These are phyloP conservation scores for Spathaspora boniae DNA, from an alignment of 805 yeast genomes.

Conservation along the genomic window DNA sequence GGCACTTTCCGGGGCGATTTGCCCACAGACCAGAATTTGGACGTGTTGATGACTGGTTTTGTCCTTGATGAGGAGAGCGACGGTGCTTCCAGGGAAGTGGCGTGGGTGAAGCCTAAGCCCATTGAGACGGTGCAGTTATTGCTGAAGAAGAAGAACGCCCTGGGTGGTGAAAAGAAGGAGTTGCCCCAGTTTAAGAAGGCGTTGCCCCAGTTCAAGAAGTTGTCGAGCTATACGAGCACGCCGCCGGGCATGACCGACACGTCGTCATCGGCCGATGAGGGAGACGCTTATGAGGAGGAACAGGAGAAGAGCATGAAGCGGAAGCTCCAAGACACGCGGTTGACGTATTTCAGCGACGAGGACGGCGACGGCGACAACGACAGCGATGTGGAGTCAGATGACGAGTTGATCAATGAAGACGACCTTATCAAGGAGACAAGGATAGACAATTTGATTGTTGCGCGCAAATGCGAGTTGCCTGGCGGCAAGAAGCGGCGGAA, in stretches of 20 bases:
- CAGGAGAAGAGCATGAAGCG: slow-evolving; percentile 43
- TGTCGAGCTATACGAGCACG: background rate
- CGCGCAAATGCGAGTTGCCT: slow-evolving; percentile 53
- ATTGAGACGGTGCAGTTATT: slow-evolving; percentile 30
- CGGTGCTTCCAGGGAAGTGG: no score
- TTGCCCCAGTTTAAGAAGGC: slow-evolving; percentile 16
- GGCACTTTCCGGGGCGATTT: slow-evolving; percentile 55
- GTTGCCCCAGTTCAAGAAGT: background rate
- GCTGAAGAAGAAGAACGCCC: slow-evolving; percentile 17
- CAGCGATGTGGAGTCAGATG: slow-evolving; percentile 22
- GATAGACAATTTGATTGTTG: slow-evolving; percentile 41
- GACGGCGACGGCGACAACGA: slow-evolving; percentile 53
- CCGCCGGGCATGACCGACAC: slow-evolving; percentile 41
- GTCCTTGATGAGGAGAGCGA: slow-evolving; percentile 32
- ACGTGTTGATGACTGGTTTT: slow-evolving; percentile 67
- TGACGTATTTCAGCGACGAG: slow-evolving; percentile 52
- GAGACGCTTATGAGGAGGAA: no score
- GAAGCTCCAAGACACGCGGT: slow-evolving; percentile 44
- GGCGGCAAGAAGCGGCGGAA: slow-evolving; percentile 67
- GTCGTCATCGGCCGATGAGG: slow-evolving; percentile 29
- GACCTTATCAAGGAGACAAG: slow-evolving; percentile 32
- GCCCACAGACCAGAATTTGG: slow-evolving; percentile 49
- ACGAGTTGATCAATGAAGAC: slow-evolving; percentile 32
- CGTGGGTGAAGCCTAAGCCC: slow-evolving; percentile 56
- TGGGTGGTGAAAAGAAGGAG: slow-evolving; percentile 11